Percentiles rank a stretch among this genome's conserved stretches.
These are phyloP conservation scores for Ogataea degrootiae DNA, from an alignment of 805 yeast genomes.

Conservation along the genomic window DNA sequence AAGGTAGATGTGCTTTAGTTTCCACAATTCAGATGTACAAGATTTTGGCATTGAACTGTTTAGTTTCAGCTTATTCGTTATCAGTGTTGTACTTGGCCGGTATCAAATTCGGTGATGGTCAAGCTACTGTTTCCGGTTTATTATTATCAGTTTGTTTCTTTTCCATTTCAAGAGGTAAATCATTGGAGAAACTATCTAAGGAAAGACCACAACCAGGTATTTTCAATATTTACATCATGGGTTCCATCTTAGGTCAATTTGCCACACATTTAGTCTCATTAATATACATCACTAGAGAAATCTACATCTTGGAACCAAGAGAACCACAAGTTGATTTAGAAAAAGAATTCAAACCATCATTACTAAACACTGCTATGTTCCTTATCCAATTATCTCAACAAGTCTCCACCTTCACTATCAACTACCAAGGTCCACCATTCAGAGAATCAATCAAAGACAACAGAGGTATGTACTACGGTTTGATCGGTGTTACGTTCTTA, in stretches of 20 bases:
- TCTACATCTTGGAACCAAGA: conserved; percentile 87
- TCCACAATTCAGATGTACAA: conserved; percentile 99
- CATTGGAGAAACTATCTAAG: conserved; percentile 81
- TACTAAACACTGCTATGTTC: conserved; percentile 94
- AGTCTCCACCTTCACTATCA: conserved; percentile 95
- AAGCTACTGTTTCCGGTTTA: conserved; percentile 94
- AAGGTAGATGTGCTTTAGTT: conserved; percentile 96
- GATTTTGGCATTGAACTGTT: conserved; percentile 92
- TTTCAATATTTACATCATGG: conserved; percentile 94
- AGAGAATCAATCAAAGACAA: conserved; percentile 86
- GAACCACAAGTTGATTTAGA: conserved; percentile 87
- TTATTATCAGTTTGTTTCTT: conserved; percentile 90
- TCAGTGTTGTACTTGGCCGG: conserved; percentile 95
- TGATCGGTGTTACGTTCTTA: conserved; percentile 82
- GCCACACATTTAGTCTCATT: conserved; percentile 84
- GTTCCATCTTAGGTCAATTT: conserved; percentile 94
- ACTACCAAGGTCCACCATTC: conserved; percentile 96
- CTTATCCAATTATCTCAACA: conserved; percentile 92
- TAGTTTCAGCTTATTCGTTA: conserved; percentile 92
- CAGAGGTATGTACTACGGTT: conserved; percentile 95
- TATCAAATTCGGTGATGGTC: conserved; percentile 96
- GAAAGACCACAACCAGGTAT: conserved; percentile 98
- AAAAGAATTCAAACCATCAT: conserved; percentile 80
- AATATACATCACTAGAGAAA: conserved; percentile 77
- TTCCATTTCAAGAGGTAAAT: conserved; percentile 90